Percentiles rank a stretch among this genome's conserved stretches.
These are phyloP conservation scores for Drosera capensis DNA, from an alignment of 148 eudicot genomes.

Conservation along the genomic window DNA sequence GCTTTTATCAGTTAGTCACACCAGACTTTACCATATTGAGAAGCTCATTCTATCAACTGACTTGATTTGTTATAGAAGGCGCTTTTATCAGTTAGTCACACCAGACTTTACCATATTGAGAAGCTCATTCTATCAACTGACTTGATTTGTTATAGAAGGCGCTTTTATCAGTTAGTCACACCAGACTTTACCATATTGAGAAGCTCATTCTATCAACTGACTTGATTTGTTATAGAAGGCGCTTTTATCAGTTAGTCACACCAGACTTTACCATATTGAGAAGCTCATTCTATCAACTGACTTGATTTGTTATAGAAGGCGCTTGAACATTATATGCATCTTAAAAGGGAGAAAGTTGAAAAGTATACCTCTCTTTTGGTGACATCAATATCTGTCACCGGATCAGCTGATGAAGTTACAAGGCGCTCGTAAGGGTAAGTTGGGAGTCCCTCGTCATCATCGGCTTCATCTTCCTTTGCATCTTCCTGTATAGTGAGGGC, in stretches of 20 bases:
- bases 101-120: background rate
- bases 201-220: no score
- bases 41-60: background rate
- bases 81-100: background rate
- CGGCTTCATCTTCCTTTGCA: constrained; percentile 60
- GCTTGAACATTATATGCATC: background rate
- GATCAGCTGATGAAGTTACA: constrained; percentile 46
- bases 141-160: no score
- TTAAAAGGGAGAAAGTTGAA: background rate
- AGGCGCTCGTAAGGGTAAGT: constrained; percentile 74
- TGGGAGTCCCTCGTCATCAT: constrained; percentile 80
- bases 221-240: no score
- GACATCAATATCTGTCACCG: constrained; percentile 64
- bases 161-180: background rate
- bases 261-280: background rate
- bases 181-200: background rate
- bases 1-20: no score
- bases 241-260: background rate
- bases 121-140: no score
- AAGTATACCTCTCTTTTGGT: constrained; percentile 80
- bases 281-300: background rate
- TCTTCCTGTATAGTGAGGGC: constrained; percentile 51
- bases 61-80: background rate
- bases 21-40: no score
- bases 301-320: background rate